A percentile compares a stretch with the other conserved stretches of the same genome.
These are phyloP conservation scores for Asclepias syriaca DNA, from an alignment of 257 asterid species.

Conservation along the genomic window DNA sequence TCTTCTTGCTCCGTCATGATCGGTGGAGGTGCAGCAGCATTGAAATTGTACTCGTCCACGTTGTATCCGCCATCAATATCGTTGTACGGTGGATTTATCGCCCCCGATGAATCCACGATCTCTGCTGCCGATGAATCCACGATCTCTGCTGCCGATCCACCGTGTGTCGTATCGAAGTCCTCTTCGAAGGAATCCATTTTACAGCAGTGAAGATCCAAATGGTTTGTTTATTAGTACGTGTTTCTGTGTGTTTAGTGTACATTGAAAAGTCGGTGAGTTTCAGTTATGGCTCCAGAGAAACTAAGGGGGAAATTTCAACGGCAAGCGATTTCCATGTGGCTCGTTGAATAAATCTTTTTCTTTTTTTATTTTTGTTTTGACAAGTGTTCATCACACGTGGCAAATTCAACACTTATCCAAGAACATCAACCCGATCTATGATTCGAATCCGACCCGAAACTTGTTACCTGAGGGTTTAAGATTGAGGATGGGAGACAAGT, in stretches of 20 bases:
- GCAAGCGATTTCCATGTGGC: conserved; percentile 13
- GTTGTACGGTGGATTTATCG: conserved; percentile 26
- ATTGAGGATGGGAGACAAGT: neutral
- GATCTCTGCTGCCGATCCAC: conserved; percentile 33
- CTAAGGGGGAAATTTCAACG: conserved; percentile 7
- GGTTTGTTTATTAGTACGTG: neutral
- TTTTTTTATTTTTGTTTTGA: neutral
- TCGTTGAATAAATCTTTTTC: neutral
- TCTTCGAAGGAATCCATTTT: conserved; percentile 58
- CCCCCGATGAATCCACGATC: conserved; percentile 18
- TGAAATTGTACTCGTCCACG: conserved; percentile 22
- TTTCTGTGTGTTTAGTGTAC: conserved; percentile 1
- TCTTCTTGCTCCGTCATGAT: conserved; percentile 16
- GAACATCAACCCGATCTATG: neutral
- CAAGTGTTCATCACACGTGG: too few relatives aligned
- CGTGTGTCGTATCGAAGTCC: conserved; percentile 25
- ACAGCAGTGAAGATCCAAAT: neutral
- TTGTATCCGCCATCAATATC: conserved; percentile 14
- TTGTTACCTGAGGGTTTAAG: neutral
- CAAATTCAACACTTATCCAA: too few relatives aligned
- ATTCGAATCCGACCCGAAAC: neutral
- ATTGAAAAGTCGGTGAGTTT: conserved; percentile 4
- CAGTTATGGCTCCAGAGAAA: conserved; percentile 1
- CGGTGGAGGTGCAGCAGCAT: conserved; percentile 30
- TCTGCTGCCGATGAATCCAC: conserved; percentile 25